Conservation (phyloP, 352 stramenopile species). For the Phytopythium aichiense region DNA sequence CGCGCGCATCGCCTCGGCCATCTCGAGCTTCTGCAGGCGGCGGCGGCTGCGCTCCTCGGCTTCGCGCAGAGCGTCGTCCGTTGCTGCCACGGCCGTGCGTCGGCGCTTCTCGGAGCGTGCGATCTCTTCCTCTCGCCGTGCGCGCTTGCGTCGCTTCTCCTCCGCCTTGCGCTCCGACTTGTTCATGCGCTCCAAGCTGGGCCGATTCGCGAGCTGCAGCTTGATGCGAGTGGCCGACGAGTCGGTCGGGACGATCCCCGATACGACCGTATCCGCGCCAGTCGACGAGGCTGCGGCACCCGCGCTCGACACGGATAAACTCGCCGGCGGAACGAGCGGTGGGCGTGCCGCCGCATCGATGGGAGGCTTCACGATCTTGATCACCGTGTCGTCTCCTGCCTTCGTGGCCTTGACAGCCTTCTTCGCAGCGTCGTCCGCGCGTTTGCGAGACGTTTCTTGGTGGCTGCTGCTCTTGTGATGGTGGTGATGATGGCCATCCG, state of each 20-base stretch:
- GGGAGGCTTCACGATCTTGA: conserved; percentile 1
- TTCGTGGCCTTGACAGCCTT: not conserved
- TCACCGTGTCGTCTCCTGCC: not conserved
- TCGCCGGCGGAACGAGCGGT: not conserved
- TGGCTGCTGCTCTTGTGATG: conserved; percentile 1
- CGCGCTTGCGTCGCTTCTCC: conserved; percentile 76
- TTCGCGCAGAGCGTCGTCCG: conserved; percentile 76
- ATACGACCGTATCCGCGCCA: not conserved
- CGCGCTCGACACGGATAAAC: not conserved
- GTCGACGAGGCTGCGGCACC: too few species aligned
- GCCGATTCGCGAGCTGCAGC: conserved; percentile 61
- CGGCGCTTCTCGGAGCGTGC: conserved; percentile 68
- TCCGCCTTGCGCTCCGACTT: conserved; percentile 85
- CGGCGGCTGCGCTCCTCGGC: conserved; percentile 69
- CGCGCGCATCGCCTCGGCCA: conserved; percentile 50
- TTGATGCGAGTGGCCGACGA: conserved; percentile 50
- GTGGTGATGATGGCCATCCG: conserved; percentile 20
- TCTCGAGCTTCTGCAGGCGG: conserved; percentile 63
- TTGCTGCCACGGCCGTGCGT: conserved; percentile 70
- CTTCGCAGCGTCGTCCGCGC: not conserved
- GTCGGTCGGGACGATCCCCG: conserved; percentile 16
- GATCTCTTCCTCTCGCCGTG: conserved; percentile 73
- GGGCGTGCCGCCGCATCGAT: conserved; percentile 1
- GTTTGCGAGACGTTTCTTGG: not conserved
- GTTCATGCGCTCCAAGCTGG: conserved; percentile 71